phyloP scores from a whole-genome alignment of 305 asterid genomes.

The Caryopteris hybrid region DNA sequence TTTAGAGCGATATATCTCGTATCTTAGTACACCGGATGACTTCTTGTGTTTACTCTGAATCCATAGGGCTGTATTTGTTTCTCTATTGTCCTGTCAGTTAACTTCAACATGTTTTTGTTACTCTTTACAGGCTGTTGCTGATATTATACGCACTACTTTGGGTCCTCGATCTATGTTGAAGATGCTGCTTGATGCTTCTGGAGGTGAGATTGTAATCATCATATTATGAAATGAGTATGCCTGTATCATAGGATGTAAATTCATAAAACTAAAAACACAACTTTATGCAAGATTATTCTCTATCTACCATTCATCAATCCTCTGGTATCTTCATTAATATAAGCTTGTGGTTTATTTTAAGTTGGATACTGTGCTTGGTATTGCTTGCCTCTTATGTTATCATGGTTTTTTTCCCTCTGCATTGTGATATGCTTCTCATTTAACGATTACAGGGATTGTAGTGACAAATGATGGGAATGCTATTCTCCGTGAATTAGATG shows the following conservation, averaged over 20 bases:
- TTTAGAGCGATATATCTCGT: too few relatives aligned
- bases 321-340: neutral
- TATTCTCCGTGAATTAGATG: conserved; percentile 88
- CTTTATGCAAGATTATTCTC: neutral
- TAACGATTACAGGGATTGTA: conserved; percentile 65
- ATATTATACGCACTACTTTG: conserved; percentile 53
- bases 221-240: neutral
- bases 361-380: neutral
- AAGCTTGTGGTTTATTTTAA: too few relatives aligned
- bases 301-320: neutral
- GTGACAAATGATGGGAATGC: conserved; percentile 99
- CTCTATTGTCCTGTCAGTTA: too few relatives aligned
- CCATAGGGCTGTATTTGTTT: too few relatives aligned
- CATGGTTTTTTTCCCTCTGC: neutral
- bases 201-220: conserved; percentile 30
- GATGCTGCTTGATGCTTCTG: conserved; percentile 51
- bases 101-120: neutral
- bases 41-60: too few relatives aligned
- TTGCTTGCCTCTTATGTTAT: neutral
- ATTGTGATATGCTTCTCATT: neutral
- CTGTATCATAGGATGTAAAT: neutral
- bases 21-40: too few relatives aligned
- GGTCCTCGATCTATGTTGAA: conserved; percentile 59
- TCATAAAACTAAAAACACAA: neutral
- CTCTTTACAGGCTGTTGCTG: conserved; percentile 48